Evolutionary conservation across 495 filamentous ascomycete genomes (phyloP), one percentile per base, ranked within the genome.

Genomic region (Parathielavia appendiculata): DNA sequence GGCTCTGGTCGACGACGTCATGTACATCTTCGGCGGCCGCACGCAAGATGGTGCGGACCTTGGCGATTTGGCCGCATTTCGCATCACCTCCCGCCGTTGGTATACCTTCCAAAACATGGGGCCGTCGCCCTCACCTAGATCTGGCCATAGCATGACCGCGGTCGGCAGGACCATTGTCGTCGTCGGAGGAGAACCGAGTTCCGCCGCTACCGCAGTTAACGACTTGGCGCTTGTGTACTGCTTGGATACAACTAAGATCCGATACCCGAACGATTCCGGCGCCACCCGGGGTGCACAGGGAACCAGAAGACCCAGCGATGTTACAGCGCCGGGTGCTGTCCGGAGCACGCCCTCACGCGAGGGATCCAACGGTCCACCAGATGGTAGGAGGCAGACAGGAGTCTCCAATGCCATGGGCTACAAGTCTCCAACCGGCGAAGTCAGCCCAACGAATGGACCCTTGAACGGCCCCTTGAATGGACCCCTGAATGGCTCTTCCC

Each of bases 51-150:
- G 95, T 0, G 79, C 84, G 30, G 95, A 97, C 67, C 75, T 97
- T 19, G 95, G 93, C 20, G 95, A 99, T 70, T 73, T 99, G 47
- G 92, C 95, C 1, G 93, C 95, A 2, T 99, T 99, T 74, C 84
- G 92, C 22, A 97, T 99, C 60, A 83, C 86, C 2, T 88, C 89
- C 7, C 84, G 87, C 56, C 86, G 95, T 39, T 99, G 95, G 95
- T 99, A 97, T 68, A 97, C 92, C 12, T 99, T 99, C 74, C 95
- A 97, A 66, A 99, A 99, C 65, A 99, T 99, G 95, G 95, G 95
- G 0, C 92, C 90, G 1, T 92, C 91, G 4, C 95, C 95, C 0
- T 96, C 91, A 8, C 86, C 93, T 19, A 79, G 95, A 46, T 96
- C 92, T 19, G 95, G 95, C 0, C 95, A 99, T 70, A 95, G 91